Evolutionary conservation across 208 protist genomes (phyloP), one percentile per base, ranked within the genome.

Genomic region (Leptomonas pyrrhocoris): DNA sequence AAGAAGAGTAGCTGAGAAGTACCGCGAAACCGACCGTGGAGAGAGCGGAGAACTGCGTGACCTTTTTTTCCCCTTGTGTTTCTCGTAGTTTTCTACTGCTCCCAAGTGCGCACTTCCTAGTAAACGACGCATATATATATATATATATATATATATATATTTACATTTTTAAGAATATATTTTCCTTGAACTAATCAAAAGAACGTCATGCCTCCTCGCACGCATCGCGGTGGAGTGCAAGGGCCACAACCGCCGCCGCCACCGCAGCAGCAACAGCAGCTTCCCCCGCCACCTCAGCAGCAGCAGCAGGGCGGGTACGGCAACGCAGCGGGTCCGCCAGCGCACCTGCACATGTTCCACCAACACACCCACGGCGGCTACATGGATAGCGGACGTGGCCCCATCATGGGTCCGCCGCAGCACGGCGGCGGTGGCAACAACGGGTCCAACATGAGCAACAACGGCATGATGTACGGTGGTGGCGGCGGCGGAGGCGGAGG

Each of bases 331-430:
- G 67, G 60, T 23, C 69, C 67, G 16, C 63, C 63, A 23, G 53
- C 73, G 48, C 72, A 83, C 48, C 59, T 83, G 45, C 79, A 79
- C 48, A 42, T 54, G 27, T 80, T 83, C 50, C 79, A 79, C 23
- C 77, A 83, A 27, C 67, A 79, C 56, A 57, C 60, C 43, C 55
- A 73, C 65, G 25, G 62, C 19, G 58, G 67, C 43, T 73, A 70
- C 65, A 64, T 49, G 48, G 76, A 78, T 40, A 70, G 66, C 31
- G 68, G 74, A 30, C 59, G 72, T 70, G 75, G 73, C 21, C 72
- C 68, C 7, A 77, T 77, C 55, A 76, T 74, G 56, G 56, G 59
- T 21, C 74, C 62, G 11, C 74, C 74, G 51, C 74, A 67, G 56
- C 74, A 80, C 49, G 68, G 67, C 7, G 66, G 60, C 34, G 61